These are phyloP conservation scores for Aspergillus brasiliensis DNA, from an alignment of 2,329 filamentous ascomycete species.

Conservation along the genomic window DNA sequence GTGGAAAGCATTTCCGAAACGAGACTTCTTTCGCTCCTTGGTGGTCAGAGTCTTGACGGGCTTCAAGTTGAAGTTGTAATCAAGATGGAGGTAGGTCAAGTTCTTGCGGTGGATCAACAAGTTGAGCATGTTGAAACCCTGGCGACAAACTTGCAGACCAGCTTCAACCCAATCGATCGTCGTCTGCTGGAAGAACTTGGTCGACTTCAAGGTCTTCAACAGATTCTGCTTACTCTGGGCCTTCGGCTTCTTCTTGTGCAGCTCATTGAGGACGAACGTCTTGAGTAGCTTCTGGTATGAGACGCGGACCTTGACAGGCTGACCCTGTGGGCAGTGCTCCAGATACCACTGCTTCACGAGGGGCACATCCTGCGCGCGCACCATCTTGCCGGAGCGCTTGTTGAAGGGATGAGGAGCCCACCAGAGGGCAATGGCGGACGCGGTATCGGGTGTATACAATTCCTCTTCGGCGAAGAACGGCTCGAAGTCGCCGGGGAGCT, in stretches of 20 bases:
- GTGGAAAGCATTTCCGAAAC: slow-evolving; percentile 98
- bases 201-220: slow-evolving; percentile 85
- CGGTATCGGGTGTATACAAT: slow-evolving; percentile 83
- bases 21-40: slow-evolving; percentile 98
- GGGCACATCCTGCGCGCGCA: slow-evolving; percentile 93
- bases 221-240: slow-evolving; percentile 93
- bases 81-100: slow-evolving; percentile 93
- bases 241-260: slow-evolving; percentile 95
- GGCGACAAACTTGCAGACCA: slow-evolving; percentile 93
- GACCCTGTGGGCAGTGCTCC: slow-evolving; percentile 86
- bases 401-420: slow-evolving; percentile 98
- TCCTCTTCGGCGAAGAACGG: slow-evolving; percentile 90
- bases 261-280: slow-evolving; percentile 91
- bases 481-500: slow-evolving; percentile 75
- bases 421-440: slow-evolving; percentile 90
- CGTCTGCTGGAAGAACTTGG: slow-evolving; percentile 99
- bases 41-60: slow-evolving; percentile 98
- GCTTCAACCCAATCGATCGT: slow-evolving; percentile 99
- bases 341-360: slow-evolving; percentile 98
- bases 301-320: slow-evolving; percentile 94
- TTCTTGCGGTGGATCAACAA: slow-evolving; percentile 98
- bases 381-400: slow-evolving; percentile 90
- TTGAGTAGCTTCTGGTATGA: slow-evolving; percentile 98
- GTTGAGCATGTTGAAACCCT: slow-evolving; percentile 99
- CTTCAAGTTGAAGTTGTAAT: slow-evolving; percentile 99